Evolutionary conservation across 2,329 filamentous ascomycete species (phyloP).

Genomic region (Coniochaeta prunicola): DNA sequence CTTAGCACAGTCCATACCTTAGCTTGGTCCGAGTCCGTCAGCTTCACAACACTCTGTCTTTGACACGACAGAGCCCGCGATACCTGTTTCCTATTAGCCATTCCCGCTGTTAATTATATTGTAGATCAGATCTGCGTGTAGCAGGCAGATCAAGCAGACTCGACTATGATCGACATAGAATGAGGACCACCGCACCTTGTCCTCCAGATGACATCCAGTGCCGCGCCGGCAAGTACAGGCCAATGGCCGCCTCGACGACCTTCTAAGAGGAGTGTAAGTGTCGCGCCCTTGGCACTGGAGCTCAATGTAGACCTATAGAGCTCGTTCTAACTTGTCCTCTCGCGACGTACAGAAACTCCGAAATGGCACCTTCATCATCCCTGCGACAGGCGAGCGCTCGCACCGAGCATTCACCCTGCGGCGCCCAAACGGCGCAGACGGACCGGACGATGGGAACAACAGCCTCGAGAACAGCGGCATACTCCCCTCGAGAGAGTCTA

Average conservation of each 20-base stretch:
- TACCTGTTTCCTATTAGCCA: background rate
- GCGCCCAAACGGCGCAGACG: slow-evolving; percentile 22
- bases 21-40: background rate
- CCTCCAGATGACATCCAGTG: slow-evolving; percentile 1
- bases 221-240: slow-evolving; percentile 11
- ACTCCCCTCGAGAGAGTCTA: slow-evolving; percentile 25
- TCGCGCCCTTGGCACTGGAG: background rate
- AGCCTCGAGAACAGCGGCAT: slow-evolving; percentile 25
- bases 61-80: background rate
- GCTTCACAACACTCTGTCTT: background rate
- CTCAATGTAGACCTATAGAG: background rate
- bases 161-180: background rate
- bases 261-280: slow-evolving; percentile 38
- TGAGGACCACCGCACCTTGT: background rate
- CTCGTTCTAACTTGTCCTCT: background rate
- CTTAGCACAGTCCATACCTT: background rate
- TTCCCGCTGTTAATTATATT: background rate
- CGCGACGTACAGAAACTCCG: slow-evolving; percentile 56
- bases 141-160: background rate
- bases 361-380: slow-evolving; percentile 81
- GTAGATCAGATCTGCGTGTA: background rate
- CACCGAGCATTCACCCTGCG: slow-evolving; percentile 74
- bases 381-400: slow-evolving; percentile 76
- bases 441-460: slow-evolving; percentile 9
- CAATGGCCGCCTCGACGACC: slow-evolving; percentile 34